Percentiles rank a stretch among this genome's conserved stretches.
These are phyloP conservation scores for Puccinia brachypodii DNA, from an alignment of 1,284 basidiomycete genomes.

Conservation along the genomic window DNA sequence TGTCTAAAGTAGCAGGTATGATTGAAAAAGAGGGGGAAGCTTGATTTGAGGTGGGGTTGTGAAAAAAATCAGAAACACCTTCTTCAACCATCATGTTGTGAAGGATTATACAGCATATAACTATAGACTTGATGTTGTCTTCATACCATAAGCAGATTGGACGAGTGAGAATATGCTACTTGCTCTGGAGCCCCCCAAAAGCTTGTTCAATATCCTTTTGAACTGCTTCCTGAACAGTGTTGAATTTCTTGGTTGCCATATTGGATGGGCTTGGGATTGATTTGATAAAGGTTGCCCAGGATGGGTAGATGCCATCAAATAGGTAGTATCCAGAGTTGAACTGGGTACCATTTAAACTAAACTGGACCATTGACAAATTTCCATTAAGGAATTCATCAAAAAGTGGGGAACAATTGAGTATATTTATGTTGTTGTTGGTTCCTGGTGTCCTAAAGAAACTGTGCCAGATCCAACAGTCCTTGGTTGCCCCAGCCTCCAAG, in stretches of 20 bases:
- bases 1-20: not conserved
- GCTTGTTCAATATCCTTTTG: not conserved
- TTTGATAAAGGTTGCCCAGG: not conserved
- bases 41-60: not conserved
- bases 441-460: conserved; percentile 10
- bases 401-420: not conserved
- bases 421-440: conserved; percentile 1
- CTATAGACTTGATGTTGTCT: not conserved
- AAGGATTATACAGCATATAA: not conserved
- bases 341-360: not conserved
- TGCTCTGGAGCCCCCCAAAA: not conserved
- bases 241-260: not conserved
- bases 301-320: no score
- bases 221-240: not conserved
- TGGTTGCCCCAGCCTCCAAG: not conserved
- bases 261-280: not conserved
- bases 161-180: no score
- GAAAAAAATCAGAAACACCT: not conserved
- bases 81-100: conserved; percentile 14
- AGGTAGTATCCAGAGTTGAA: not conserved
- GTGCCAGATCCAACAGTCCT: not conserved
- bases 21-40: not conserved
- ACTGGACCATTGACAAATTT: not conserved
- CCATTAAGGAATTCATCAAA: not conserved
- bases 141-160: not conserved